These are phyloP conservation scores for Candida frijolesensis DNA, from an alignment of 1,139 yeast species.

Conservation along the genomic window DNA sequence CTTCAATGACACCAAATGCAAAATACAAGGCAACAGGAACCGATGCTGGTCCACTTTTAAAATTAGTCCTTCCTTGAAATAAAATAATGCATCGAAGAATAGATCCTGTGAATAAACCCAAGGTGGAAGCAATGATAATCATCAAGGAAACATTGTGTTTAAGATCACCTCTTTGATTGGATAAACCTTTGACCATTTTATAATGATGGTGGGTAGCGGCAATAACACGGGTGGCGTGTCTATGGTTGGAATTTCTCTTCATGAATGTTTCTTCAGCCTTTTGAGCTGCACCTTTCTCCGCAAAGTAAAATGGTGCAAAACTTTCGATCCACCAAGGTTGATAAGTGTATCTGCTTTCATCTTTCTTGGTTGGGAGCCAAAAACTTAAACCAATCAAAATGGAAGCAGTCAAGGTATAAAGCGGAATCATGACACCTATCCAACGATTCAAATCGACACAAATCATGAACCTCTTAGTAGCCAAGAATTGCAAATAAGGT, in stretches of 20 bases:
- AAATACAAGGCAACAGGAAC: constrained; percentile 36
- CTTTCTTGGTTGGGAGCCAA: constrained; percentile 56
- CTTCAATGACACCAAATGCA: constrained; percentile 44
- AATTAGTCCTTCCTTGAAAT: constrained; percentile 28
- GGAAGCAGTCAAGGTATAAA: constrained; percentile 59
- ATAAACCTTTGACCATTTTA: constrained; percentile 42
- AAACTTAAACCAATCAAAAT: constrained; percentile 51
- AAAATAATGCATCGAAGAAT: constrained; percentile 34
- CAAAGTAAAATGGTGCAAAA: constrained; percentile 46
- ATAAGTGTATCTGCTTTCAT: constrained; percentile 44
- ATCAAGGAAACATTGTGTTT: constrained; percentile 39
- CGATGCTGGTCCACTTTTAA: constrained; percentile 24
- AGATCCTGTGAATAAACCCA: constrained; percentile 35
- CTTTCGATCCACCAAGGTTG: constrained; percentile 54
- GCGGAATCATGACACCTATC: constrained; percentile 53
- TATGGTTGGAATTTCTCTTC: constrained; percentile 46
- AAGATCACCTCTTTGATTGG: constrained; percentile 41
- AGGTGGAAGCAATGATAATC: constrained; percentile 33
- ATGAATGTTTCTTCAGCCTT: constrained; percentile 45
- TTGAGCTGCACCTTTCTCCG: constrained; percentile 38
- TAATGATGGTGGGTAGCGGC: constrained; percentile 48
- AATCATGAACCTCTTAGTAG: constrained; percentile 12
- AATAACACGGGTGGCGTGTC: constrained; percentile 47
- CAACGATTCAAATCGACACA: constrained; percentile 9
- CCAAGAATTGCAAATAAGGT: constrained; percentile 37